Percentiles rank a stretch among this genome's conserved stretches.
These are phyloP conservation scores for Annulohypoxylon moriforme DNA, from an alignment of 495 filamentous ascomycete genomes.

Conservation along the genomic window DNA sequence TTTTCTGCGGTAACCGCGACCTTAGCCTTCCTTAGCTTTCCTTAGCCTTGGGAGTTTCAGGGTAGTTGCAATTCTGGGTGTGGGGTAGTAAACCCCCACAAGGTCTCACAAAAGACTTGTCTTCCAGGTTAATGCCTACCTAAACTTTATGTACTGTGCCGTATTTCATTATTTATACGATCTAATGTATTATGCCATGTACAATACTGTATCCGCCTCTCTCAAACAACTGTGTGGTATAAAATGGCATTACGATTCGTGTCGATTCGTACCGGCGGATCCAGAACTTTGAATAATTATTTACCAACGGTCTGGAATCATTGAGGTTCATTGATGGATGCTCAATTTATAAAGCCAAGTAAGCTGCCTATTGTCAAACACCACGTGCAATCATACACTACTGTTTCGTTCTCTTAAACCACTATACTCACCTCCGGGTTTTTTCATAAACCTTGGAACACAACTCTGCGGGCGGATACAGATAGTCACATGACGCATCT, in stretches of 20 bases:
- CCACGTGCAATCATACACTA: slow-evolving; percentile 36
- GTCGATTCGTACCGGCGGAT: not conserved
- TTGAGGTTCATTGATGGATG: not conserved
- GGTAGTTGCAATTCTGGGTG: slow-evolving; percentile 25
- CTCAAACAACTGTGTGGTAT: slow-evolving; percentile 23
- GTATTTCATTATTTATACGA: slow-evolving; percentile 12
- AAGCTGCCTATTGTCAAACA: slow-evolving; percentile 35
- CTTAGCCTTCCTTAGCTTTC: slow-evolving; percentile 25
- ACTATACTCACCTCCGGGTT: slow-evolving; percentile 11
- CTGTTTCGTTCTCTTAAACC: not conserved
- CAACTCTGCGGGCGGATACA: slow-evolving; percentile 4
- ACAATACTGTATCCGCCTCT: slow-evolving; percentile 30
- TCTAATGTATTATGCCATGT: slow-evolving; percentile 14
- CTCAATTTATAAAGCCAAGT: slow-evolving; percentile 1
- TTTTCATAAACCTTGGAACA: slow-evolving; percentile 8
- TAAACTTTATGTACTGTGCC: slow-evolving; percentile 9
- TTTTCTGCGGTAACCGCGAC: slow-evolving; percentile 40
- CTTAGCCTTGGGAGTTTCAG: slow-evolving; percentile 36
- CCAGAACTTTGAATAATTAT: slow-evolving; percentile 2
- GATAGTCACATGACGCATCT: slow-evolving; percentile 28
- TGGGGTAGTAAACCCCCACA: slow-evolving; percentile 43
- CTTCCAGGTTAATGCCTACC: not conserved
- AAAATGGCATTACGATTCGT: slow-evolving; percentile 3
- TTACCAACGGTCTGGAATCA: not conserved
- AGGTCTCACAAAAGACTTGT: slow-evolving; percentile 5